Evolutionary conservation across 352 stramenopile species (phyloP), one percentile per base, ranked within the genome.

Genomic region (Sclerospora graminicola): DNA sequence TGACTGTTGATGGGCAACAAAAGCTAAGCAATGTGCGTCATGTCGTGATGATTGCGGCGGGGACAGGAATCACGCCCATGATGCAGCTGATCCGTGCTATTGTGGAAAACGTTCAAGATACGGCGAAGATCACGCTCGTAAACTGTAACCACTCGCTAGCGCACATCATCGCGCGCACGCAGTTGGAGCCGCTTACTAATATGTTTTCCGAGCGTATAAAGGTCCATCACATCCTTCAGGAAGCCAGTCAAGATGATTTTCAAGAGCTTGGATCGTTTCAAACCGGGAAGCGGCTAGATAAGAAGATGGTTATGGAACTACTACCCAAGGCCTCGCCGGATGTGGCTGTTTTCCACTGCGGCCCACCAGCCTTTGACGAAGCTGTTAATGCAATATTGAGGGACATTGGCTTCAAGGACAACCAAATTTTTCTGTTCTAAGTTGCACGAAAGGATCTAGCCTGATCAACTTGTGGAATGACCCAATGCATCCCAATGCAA

Each of bases 1-100:
- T 89, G 39, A 80, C 65, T 10, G 60, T 66, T 21, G 63, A 68
- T 10, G 60, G 61, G 20, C 70, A 72, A 23, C 39, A 53, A 1
- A 70, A 80, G 30, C 29, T 80, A 24, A 57, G 37, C 9, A 56
- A 58, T 41, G 66, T 73, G 14, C 54, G 45, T n/a, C 74, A 93
- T 34, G 46, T 89, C 21, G 74, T 87, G 27, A 59, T 91, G 45
- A 47, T 93, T 50, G 77, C 81, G 41, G 81, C 69, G 0, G 81
- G 81, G 5, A 89, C 67, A 15, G 81, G 81, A 41, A 86, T 93
- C 45, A 69, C 79, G 7, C 81, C 81, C 0, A 89, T 93, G 78
- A 74, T 93, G 20, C 75, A 90, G 50, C 44, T 93, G 20, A 68
- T 91, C 23, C 75, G 78, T 16, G 68, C 68, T 5, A 57, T 75